A percentile compares a stretch with the other conserved stretches of the same genome.
These are phyloP conservation scores for Setaria viridis DNA, from an alignment of 202 grass and related monocot genomes.

Conservation along the genomic window DNA sequence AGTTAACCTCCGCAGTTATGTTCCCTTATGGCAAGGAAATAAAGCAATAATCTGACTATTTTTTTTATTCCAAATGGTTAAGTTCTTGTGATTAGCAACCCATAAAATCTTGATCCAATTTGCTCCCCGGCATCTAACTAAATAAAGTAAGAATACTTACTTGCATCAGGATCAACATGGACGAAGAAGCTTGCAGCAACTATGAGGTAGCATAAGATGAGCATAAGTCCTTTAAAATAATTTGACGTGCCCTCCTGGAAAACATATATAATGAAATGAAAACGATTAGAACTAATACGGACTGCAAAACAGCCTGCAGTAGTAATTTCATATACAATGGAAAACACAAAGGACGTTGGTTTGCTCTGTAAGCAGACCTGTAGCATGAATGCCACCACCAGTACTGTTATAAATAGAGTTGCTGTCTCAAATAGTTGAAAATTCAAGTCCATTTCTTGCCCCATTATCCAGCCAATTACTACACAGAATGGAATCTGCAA, in stretches of 20 bases:
- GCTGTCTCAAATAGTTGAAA: constrained; percentile 99
- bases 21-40: constrained; percentile 16
- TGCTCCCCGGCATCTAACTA: constrained; percentile 23
- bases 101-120: constrained; percentile 16
- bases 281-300: constrained; percentile 5
- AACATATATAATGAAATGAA: constrained; percentile 38
- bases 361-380: constrained; percentile 64
- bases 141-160: constrained; percentile 53
- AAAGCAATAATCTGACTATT: not conserved
- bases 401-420: constrained; percentile 96
- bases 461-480: constrained; percentile 98
- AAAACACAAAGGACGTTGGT: constrained; percentile 18
- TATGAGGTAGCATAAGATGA: constrained; percentile 91
- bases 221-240: constrained; percentile 96
- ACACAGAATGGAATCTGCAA: constrained; percentile 98
- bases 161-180: constrained; percentile 74
- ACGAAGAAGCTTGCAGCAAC: constrained; percentile 94
- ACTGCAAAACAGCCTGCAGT: not conserved
- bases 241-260: constrained; percentile 92
- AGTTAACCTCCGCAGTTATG: not conserved
- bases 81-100: constrained; percentile 20
- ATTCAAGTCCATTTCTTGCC: constrained; percentile 93
- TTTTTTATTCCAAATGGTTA: constrained; percentile 8
- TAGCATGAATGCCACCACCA: constrained; percentile 98
- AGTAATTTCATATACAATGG: constrained; percentile 34